Conservation (phyloP, 345 rosid genomes). For the Heritiera littoralis region DNA sequence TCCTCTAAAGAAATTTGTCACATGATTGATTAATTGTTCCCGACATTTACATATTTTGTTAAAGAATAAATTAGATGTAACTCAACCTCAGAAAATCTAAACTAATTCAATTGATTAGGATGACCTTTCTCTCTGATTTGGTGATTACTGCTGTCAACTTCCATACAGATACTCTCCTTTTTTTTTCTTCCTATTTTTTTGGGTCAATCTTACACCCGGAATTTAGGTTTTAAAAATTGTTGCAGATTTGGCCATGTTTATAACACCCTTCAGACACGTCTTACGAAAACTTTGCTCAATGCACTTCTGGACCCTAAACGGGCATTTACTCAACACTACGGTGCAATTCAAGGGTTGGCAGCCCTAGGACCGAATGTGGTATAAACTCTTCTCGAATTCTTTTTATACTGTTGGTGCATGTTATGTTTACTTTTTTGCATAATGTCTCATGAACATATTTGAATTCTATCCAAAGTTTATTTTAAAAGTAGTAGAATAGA, state of each 20-base stretch:
- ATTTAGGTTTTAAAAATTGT: constrained; percentile 20
- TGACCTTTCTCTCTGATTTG: constrained; percentile 9
- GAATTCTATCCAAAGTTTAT: neutral
- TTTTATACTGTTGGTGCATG: neutral
- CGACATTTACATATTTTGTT: neutral
- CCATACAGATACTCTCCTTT: neutral
- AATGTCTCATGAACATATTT: neutral
- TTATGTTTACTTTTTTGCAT: neutral
- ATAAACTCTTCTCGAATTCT: constrained; percentile 29
- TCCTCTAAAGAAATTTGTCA: neutral
- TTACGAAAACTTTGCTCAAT: constrained; percentile 84
- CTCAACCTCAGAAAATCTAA: neutral
- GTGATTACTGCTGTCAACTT: neutral
- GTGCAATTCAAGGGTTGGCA: constrained; percentile 94
- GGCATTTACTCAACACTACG: constrained; percentile 90
- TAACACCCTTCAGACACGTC: constrained; percentile 81
- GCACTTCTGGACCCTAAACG: constrained; percentile 87
- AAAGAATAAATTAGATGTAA: constrained; percentile 4
- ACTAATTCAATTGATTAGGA: neutral
- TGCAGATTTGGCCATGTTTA: constrained; percentile 82
- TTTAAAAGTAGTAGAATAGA: neutral
- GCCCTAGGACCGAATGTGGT: constrained; percentile 92
- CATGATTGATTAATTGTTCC: neutral
- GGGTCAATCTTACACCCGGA: neutral
- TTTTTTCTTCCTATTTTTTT: neutral